phyloP scores from a whole-genome alignment of 495 filamentous ascomycete genomes.

The Aspergillus indologenus region DNA sequence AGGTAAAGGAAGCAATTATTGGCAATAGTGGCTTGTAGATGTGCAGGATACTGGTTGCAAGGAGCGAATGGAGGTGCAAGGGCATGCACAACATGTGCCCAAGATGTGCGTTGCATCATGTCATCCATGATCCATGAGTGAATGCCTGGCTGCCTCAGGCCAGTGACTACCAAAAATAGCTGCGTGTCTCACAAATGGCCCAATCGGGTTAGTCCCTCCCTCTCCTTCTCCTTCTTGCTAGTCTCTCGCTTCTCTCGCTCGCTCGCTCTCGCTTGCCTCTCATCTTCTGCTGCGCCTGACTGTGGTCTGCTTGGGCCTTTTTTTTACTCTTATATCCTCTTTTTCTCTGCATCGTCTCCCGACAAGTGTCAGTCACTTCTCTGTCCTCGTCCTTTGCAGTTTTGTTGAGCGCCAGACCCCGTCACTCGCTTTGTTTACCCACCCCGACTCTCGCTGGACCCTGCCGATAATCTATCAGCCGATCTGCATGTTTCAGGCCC shows the following conservation, averaged over 20 bases:
- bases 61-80: not conserved
- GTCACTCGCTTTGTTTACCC: conserved; percentile 31
- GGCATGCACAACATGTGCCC: not conserved
- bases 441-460: conserved; percentile 11
- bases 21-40: conserved; percentile 17
- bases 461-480: conserved; percentile 18
- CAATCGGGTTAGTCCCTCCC: conserved; percentile 19
- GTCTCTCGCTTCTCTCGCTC: conserved; percentile 8
- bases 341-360: conserved; percentile 2
- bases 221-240: conserved; percentile 13
- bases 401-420: conserved; percentile 1
- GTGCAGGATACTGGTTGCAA: not conserved
- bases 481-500: conserved; percentile 21
- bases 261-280: conserved; percentile 11
- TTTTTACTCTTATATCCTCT: conserved; percentile 9
- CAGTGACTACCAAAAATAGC: conserved; percentile 20
- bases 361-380: not conserved
- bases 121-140: not conserved
- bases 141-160: conserved; percentile 10
- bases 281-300: conserved; percentile 21
- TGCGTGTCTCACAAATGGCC: conserved; percentile 22
- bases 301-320: conserved; percentile 1
- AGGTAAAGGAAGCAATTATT: conserved; percentile 10
- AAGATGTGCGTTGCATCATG: not conserved
- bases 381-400: not conserved